Conservation (phyloP, 75 land plant species). For the Isoetes taiwanensis region DNA sequence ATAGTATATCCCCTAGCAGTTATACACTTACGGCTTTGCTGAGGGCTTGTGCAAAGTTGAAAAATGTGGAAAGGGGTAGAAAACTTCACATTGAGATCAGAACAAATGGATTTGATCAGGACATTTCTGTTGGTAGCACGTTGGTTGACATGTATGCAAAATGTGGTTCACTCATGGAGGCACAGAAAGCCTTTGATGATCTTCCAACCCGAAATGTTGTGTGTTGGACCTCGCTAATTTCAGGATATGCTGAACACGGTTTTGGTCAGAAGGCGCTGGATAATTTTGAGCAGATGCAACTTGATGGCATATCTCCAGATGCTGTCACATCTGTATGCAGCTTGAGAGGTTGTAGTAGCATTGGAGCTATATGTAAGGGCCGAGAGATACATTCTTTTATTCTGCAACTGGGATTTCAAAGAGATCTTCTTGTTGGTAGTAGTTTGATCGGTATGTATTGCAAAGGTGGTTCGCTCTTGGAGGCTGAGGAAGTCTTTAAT, state of each 20-base stretch:
- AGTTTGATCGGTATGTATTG: too few species aligned
- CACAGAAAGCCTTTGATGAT: constrained; percentile 22
- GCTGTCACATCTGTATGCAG: neutral
- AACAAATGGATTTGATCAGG: neutral
- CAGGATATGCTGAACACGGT: constrained; percentile 22
- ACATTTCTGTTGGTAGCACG: constrained; percentile 12
- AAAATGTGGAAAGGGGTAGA: neutral
- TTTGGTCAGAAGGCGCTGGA: neutral
- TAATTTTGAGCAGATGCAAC: neutral
- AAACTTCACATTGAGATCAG: neutral
- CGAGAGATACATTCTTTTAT: neutral
- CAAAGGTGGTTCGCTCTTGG: too few species aligned
- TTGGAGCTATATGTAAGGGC: neutral
- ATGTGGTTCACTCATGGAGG: constrained; percentile 22
- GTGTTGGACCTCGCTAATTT: constrained; percentile 40
- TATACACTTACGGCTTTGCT: neutral
- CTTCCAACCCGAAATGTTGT: neutral
- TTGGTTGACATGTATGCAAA: constrained; percentile 34
- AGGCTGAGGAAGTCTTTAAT: too few species aligned
- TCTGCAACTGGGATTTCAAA: too few species aligned
- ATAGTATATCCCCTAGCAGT: neutral
- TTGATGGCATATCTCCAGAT: neutral
- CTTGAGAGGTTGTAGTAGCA: neutral
- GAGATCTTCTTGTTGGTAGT: too few species aligned
- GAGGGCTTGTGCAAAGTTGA: neutral